phyloP scores from a whole-genome alignment of 805 yeast genomes.

The Metschnikowia picachoensis region DNA sequence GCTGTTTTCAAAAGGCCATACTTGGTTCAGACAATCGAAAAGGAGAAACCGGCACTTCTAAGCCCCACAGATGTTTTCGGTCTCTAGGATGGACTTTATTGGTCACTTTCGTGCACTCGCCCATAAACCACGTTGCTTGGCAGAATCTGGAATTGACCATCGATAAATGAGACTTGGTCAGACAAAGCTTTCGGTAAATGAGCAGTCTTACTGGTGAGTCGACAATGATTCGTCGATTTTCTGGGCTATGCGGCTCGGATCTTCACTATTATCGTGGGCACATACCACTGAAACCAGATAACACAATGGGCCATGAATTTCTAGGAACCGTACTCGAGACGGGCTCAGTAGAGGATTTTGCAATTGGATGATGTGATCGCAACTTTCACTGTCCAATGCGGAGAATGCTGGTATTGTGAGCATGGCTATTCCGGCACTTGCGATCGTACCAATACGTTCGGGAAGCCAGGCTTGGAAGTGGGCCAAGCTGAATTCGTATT shows the following conservation, averaged over 20 bases:
- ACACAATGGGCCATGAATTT: slow-evolving; percentile 52
- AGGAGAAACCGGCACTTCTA: slow-evolving; percentile 38
- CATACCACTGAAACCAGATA: slow-evolving; percentile 32
- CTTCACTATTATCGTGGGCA: slow-evolving; percentile 54
- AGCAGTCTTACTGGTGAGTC: no score
- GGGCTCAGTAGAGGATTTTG: slow-evolving; percentile 33
- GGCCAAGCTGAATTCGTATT: slow-evolving; percentile 61
- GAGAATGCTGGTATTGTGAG: slow-evolving; percentile 54
- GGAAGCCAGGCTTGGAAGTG: slow-evolving; percentile 53
- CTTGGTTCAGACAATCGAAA: slow-evolving; percentile 35
- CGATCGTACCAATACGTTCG: slow-evolving; percentile 52
- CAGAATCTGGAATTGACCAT: no score
- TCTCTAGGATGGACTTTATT: no score
- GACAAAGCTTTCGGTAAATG: no score
- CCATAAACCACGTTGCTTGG: no score
- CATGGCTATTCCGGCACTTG: slow-evolving; percentile 56
- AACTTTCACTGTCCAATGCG: slow-evolving; percentile 55
- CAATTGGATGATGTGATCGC: slow-evolving; percentile 41
- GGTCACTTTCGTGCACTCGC: no score
- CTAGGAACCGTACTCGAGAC: slow-evolving; percentile 40
- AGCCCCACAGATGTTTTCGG: slow-evolving; percentile 40
- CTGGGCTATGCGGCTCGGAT: slow-evolving; percentile 56
- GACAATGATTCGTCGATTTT: slow-evolving; percentile 37
- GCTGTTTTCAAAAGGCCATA: slow-evolving; percentile 45
- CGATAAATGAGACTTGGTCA: no score